Percentiles rank a stretch among this genome's conserved stretches.
These are phyloP conservation scores for Camellia sinensis DNA, from an alignment of 148 eudicot species.

Conservation along the genomic window DNA sequence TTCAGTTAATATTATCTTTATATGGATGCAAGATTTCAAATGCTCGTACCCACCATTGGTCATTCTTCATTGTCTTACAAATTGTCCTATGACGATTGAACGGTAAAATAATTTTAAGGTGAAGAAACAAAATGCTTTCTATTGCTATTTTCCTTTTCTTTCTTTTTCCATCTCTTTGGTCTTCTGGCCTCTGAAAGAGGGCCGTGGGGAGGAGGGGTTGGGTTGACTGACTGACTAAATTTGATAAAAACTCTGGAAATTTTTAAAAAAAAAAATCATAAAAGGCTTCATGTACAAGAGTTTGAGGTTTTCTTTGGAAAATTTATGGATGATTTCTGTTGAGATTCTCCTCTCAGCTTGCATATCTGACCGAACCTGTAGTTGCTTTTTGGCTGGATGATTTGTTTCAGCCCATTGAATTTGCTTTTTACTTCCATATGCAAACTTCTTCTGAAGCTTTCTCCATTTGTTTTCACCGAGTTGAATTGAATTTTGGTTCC, in stretches of 20 bases:
- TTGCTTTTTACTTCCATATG: neutral
- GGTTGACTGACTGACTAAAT: neutral
- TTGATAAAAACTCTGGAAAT: neutral
- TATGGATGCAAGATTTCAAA: neutral
- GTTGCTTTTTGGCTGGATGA: neutral
- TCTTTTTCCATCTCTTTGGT: neutral
- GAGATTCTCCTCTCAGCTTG: neutral
- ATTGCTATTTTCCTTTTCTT: neutral
- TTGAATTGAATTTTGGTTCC: neutral
- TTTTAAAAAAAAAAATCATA: no score
- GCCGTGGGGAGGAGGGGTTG: neutral
- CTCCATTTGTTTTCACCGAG: neutral
- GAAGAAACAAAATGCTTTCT: neutral
- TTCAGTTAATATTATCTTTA: neutral
- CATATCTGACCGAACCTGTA: neutral
- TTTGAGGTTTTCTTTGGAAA: neutral
- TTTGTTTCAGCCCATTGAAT: neutral
- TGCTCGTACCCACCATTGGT: neutral
- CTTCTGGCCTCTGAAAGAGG: neutral
- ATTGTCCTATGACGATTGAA: neutral
- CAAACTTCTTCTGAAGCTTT: constrained; percentile 2
- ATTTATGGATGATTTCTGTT: neutral
- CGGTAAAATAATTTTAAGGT: neutral
- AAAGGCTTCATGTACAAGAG: neutral
- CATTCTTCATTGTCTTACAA: neutral